Conservation (phyloP, 805 yeast species). For the Komagataella phaffii region DNA sequence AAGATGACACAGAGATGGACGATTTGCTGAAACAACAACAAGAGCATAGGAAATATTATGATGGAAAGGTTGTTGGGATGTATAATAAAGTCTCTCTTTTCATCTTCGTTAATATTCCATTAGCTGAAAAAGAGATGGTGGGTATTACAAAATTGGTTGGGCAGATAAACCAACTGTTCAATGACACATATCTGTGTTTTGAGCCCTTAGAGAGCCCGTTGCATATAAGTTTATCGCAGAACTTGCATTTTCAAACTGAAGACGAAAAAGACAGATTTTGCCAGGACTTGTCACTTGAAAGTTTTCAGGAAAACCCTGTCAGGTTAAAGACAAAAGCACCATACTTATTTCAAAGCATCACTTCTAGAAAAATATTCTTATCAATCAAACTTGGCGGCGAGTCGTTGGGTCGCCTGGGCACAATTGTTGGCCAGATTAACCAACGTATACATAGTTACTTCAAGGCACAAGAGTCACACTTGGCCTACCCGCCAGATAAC, state of each 20-base stretch:
- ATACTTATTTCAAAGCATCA: neutral
- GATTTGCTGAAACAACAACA: neutral
- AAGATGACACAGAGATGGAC: neutral
- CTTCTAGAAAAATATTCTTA: neutral
- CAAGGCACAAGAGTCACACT: neutral
- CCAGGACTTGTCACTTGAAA: neutral
- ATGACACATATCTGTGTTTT: neutral
- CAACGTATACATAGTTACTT: neutral
- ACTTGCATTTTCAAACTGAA: neutral
- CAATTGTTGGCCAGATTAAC: neutral
- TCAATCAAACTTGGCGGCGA: neutral
- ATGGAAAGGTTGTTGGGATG: neutral
- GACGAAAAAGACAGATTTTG: neutral
- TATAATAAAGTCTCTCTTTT: neutral
- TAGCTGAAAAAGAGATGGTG: neutral
- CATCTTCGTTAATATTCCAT: neutral
- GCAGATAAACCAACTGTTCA: neutral
- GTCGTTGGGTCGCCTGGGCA: neutral
- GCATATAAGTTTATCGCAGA: neutral
- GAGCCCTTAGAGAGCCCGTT: neutral
- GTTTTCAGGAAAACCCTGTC: neutral
- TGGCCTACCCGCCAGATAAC: neutral
- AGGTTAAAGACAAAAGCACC: neutral
- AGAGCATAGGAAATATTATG: neutral
- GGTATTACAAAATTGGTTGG: neutral